Conservation (phyloP, 2,329 filamentous ascomycete species). For the Alternaria panax region DNA sequence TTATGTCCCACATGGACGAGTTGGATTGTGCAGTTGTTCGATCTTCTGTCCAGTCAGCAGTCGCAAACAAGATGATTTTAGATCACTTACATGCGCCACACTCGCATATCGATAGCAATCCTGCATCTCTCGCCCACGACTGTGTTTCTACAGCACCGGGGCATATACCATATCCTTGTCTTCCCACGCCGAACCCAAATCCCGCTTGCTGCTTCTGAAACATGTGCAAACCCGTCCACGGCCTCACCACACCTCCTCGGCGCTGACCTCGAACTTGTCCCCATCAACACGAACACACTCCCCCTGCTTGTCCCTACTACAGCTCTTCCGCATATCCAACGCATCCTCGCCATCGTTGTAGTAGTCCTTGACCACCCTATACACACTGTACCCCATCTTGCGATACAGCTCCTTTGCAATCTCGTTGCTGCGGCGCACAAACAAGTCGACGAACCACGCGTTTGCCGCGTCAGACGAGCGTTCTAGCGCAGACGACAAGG, state of each 20-base stretch:
- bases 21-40: background rate
- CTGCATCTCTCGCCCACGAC: background rate
- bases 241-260: constrained; percentile 81
- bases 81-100: background rate
- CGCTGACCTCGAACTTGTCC: constrained; percentile 77
- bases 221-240: background rate
- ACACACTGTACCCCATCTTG: constrained; percentile 88
- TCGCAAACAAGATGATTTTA: background rate
- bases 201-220: background rate
- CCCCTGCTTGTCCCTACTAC: constrained; percentile 77
- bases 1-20: background rate
- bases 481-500: constrained; percentile 82
- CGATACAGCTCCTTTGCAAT: constrained; percentile 89
- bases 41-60: background rate
- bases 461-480: constrained; percentile 80
- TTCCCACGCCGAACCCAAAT: background rate
- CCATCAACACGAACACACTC: constrained; percentile 83
- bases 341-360: constrained; percentile 96
- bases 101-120: background rate
- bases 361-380: constrained; percentile 86
- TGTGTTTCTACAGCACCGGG: background rate
- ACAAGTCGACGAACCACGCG: constrained; percentile 95
- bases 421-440: constrained; percentile 86
- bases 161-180: background rate
- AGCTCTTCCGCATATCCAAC: constrained; percentile 94